Evolutionary conservation across 2,329 filamentous ascomycete species (phyloP).

Genomic region (Calycina herbarum): DNA sequence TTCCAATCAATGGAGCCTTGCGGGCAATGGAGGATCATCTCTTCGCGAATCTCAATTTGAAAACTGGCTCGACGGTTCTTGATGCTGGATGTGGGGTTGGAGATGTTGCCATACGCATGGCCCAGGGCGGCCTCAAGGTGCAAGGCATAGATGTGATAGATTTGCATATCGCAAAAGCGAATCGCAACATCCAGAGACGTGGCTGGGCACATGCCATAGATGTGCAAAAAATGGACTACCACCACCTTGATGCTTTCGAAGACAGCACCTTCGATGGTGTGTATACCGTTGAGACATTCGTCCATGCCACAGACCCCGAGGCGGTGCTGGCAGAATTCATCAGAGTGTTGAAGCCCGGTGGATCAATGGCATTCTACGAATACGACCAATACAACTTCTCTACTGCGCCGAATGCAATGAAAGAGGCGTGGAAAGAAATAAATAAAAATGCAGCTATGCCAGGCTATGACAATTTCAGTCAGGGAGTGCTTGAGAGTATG

Average conservation of each 20-base stretch:
- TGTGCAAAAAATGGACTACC: constrained; percentile 50
- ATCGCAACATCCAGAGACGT: constrained; percentile 41
- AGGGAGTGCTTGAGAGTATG: constrained; percentile 43
- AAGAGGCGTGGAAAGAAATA: constrained; percentile 40
- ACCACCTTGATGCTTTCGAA: constrained; percentile 46
- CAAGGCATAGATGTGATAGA: constrained; percentile 51
- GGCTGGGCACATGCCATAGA: constrained; percentile 41
- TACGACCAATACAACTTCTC: constrained; percentile 44
- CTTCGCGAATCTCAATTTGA: constrained; percentile 40
- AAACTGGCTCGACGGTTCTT: constrained; percentile 45
- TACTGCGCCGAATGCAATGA: constrained; percentile 35
- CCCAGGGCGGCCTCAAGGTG: constrained; percentile 43
- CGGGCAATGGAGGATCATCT: constrained; percentile 52
- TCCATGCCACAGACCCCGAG: constrained; percentile 51
- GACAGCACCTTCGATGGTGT: constrained; percentile 48
- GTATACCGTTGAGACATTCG: constrained; percentile 58
- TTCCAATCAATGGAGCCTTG: constrained; percentile 46
- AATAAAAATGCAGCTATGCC: constrained; percentile 49
- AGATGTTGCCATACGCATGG: constrained; percentile 51
- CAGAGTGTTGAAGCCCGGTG: constrained; percentile 49
- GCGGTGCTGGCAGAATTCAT: constrained; percentile 48
- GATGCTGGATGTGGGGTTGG: constrained; percentile 54
- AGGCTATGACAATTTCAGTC: constrained; percentile 42
- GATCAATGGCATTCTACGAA: constrained; percentile 47
- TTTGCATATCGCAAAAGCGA: constrained; percentile 47